Percentiles rank a stretch among this genome's conserved stretches.
Conservation (phyloP, 345 rosid species). For the Brassica carinata region DNA sequence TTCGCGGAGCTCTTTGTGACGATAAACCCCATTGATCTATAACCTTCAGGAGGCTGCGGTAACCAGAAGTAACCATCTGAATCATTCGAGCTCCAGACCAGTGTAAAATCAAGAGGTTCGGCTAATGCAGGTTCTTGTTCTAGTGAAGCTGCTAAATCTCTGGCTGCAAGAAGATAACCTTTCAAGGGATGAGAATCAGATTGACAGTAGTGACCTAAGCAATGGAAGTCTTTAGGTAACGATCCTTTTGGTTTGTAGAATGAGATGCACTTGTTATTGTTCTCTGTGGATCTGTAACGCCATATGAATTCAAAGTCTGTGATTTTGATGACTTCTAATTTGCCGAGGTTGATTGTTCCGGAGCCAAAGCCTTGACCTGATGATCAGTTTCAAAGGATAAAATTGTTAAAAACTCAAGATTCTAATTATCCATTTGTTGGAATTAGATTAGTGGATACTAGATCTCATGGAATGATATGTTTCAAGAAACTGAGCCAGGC, state of each 20-base stretch:
- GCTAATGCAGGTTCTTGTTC: constrained; percentile 50
- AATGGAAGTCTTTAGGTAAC: constrained; percentile 62
- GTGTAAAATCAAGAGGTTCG: constrained; percentile 63
- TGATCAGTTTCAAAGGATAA: constrained; percentile 11
- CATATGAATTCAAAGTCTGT: constrained; percentile 64
- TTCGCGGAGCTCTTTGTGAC: constrained; percentile 58
- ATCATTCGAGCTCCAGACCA: constrained; percentile 74
- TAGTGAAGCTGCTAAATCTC: constrained; percentile 43
- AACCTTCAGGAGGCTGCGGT: constrained; percentile 76
- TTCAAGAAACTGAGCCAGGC: neutral
- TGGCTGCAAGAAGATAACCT: constrained; percentile 71
- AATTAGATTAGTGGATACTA: neutral
- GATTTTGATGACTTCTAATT: constrained; percentile 57
- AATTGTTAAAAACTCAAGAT: neutral
- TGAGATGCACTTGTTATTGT: constrained; percentile 50
- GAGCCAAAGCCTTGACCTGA: constrained; percentile 72
- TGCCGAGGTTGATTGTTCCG: constrained; percentile 71
- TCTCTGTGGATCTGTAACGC: constrained; percentile 49
- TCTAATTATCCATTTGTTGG: neutral
- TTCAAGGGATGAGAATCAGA: constrained; percentile 54
- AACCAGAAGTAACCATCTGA: constrained; percentile 76
- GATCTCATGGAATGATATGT: neutral
- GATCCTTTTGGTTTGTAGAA: constrained; percentile 64
- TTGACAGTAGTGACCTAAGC: constrained; percentile 86
- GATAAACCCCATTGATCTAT: constrained; percentile 64